Evolutionary conservation across 768 basidiomycete species (phyloP), one percentile per base, ranked within the genome.

Genomic region (Suillus subaureus): DNA sequence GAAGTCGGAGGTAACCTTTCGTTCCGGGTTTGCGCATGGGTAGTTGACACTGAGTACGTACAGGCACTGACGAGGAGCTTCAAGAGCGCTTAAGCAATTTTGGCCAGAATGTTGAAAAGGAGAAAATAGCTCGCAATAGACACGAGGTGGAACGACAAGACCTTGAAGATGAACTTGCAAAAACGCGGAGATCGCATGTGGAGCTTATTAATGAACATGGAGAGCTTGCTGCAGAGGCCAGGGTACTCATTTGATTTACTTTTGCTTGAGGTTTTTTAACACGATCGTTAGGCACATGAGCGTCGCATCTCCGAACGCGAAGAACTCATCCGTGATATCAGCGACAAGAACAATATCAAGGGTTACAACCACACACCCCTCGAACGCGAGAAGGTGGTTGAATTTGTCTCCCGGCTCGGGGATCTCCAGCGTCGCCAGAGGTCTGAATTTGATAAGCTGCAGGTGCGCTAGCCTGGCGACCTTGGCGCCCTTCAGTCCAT

Each of bases 31-130:
- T 28, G 13, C 9, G 1, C 21, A 23, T 8, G 16, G 5, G 33
- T 39, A 2, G 4, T 9, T 21, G 16, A n/a, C 52, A 39, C 35
- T 33, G 52, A 64, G 47, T 42, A 37, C 45, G 52, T 37, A 42
- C 61, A 94, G 94, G 90, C 58, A 85, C 87, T 8, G 89, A 94
- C 62, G 89, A 90, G 55, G 90, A 94, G 66, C 79, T 97, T 15
- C 77, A 84, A 56, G 76, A 75, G 18, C 86, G 87, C 23, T 67
- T 88, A 56, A 77, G 81, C 42, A 87, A 87, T 64, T 89, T 89
- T 64, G 85, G 89, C 69, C 81, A 85, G 33, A 83, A 89, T 65
- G 81, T 90, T 62, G 75, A 75, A 56, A 70, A 77, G 57, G 83
- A 87, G 61, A 85, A 83, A 69, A 81, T 84, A 61, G 83, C 82